Percentiles rank a stretch among this genome's conserved stretches.
These are phyloP conservation scores for Fragaria ananassa DNA, from an alignment of 306 rosid species.

Conservation along the genomic window DNA sequence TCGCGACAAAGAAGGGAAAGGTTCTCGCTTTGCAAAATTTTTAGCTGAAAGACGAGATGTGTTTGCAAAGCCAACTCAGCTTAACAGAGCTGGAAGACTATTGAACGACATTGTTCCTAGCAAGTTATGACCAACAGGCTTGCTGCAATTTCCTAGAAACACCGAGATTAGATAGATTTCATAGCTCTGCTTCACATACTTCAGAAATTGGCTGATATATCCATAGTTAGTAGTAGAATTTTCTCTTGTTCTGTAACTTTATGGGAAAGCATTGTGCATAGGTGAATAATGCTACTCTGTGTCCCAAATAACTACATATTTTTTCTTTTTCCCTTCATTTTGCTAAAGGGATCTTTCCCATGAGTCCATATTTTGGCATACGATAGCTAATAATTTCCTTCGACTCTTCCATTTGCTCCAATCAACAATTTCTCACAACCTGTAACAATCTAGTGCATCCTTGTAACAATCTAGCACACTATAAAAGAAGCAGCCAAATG, in stretches of 20 bases:
- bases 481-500: neutral
- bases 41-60: conserved; percentile 64
- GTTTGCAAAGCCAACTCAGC: conserved; percentile 38
- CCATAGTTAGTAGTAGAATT: neutral
- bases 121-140: conserved; percentile 53
- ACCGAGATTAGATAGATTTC: neutral
- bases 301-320: neutral
- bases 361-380: neutral
- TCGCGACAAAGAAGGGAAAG: conserved; percentile 49
- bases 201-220: neutral
- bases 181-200: conserved; percentile 7
- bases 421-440: neutral
- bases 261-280: neutral
- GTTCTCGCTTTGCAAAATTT: conserved; percentile 76
- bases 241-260: neutral
- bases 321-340: neutral
- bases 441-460: neutral
- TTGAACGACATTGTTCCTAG: conserved; percentile 43
- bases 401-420: neutral
- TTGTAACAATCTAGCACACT: neutral
- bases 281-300: neutral
- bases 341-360: too few species aligned
- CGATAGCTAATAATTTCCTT: neutral
- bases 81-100: conserved; percentile 36
- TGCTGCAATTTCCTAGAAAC: conserved; percentile 14